Evolutionary conservation across 768 basidiomycete genomes (phyloP).

Genomic region (Leucocoprinus sp.): DNA sequence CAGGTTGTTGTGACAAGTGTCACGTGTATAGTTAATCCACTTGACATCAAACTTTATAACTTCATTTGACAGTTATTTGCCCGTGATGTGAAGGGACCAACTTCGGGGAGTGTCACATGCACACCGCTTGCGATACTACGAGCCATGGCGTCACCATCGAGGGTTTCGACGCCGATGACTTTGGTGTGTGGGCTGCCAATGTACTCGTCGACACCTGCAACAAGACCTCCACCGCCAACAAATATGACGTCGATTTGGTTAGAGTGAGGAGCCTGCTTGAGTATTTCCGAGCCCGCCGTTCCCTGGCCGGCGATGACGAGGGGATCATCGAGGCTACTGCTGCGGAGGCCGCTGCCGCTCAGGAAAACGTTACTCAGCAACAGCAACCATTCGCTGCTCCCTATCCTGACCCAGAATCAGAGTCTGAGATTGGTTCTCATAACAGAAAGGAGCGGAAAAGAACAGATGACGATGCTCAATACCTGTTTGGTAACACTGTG

Average conservation of each 20-base stretch:
- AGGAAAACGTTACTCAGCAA: constrained; percentile 28
- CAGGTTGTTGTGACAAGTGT: constrained; percentile 80
- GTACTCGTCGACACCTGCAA: constrained; percentile 87
- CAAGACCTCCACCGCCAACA: constrained; percentile 92
- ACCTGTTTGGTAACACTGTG: constrained; percentile 27
- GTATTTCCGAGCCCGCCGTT: constrained; percentile 89
- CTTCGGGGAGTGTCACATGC: constrained; percentile 76
- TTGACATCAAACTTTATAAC: constrained; percentile 90
- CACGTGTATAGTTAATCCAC: constrained; percentile 70
- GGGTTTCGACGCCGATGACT: constrained; percentile 87
- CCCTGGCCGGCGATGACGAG: constrained; percentile 97
- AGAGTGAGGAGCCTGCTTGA: constrained; percentile 77
- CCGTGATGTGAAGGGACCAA: constrained; percentile 95
- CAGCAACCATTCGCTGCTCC: constrained; percentile 27
- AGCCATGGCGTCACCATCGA: constrained; percentile 93
- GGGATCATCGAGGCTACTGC: constrained; percentile 86
- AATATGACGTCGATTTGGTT: constrained; percentile 81
- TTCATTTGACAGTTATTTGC: constrained; percentile 93
- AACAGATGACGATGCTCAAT: constrained; percentile 62
- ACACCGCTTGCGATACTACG: constrained; percentile 74
- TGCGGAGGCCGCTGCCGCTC: constrained; percentile 53
- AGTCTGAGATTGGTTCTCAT: constrained; percentile 30
- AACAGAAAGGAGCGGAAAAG: constrained; percentile 70
- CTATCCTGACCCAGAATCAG: constrained; percentile 38
- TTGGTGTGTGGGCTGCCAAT: constrained; percentile 79